Base-by-base conservation (phyloP, 345 rosid species). In the Citrus maxima region DNA sequence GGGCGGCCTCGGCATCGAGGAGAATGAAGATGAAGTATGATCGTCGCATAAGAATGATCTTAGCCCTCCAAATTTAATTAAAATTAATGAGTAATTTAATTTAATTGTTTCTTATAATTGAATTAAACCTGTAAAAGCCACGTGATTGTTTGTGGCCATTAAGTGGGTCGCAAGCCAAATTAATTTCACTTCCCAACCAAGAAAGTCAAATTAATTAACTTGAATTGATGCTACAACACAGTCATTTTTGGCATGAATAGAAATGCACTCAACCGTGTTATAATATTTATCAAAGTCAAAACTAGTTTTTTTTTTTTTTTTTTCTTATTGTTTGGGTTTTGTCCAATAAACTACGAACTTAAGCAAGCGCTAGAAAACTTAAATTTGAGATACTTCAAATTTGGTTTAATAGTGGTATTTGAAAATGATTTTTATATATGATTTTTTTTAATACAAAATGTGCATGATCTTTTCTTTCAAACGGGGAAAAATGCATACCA, bases 21-120 rank as follows among this genome's bases (percentile, higher is more conserved):
- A 42, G 70, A 62, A 27, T 25, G 51, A 42, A 42, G 49, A 42
- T 42, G 49, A 46, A 3, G 51, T 0, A 54, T 6, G 37, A 61
- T 19, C 56, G 14, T n/a, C 19, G 73, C 51, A n/a, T 64, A 75
- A 62, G 46, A 73, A 66, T 51, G 35, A 82, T 77, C 85, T 42
- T 21, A 75, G 69, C 85, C 85, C 78, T 80, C 87, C 83, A 84
- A 49, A 67, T 51, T 84, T 70, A 54, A 54, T 18, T 54, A 4
- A 54, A 54, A 54, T 5, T 54, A 54, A 54, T 54, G 21, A 54
- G 51, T 64, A 78, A 10, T 22, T 37, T 32, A 32, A 38, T 1
- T 34, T 54, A 2, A 2, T 7, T 5, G 21, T 37, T 19, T 18
- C 70, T 46, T 63, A n/a, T 5, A 10, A 42, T 74, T 59, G 10